A percentile compares a stretch with the other conserved stretches of the same genome.
phyloP scores from a whole-genome alignment of 176 grass and related monocot genomes.

The Puya raimondii region DNA sequence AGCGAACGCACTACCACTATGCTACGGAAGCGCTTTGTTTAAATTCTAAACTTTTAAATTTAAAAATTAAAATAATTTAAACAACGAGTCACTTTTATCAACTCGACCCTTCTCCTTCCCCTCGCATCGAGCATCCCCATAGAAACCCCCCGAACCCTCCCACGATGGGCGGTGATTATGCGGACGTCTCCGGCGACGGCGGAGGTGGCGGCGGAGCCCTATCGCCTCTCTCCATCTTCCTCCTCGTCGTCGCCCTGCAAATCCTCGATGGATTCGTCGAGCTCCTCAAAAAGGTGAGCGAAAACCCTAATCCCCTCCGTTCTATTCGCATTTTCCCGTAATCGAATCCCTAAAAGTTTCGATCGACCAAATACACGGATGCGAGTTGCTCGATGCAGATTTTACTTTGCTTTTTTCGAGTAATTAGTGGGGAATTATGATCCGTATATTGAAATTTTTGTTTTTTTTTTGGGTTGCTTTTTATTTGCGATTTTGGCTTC shows the following conservation, averaged over 20 bases:
- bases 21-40: conserved; percentile 38
- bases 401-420: neutral
- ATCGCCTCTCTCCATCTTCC: conserved; percentile 52
- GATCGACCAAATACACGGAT: too few species aligned
- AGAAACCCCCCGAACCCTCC: too few species aligned
- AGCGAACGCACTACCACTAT: conserved; percentile 96
- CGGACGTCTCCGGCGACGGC: neutral
- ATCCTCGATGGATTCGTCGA: conserved; percentile 57
- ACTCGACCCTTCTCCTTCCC: too few species aligned
- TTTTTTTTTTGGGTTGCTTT: too few species aligned
- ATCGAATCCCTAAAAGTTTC: neutral
- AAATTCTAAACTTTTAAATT: neutral
- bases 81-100: too few species aligned
- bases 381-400: neutral
- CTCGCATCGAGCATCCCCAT: too few species aligned
- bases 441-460: too few species aligned
- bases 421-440: too few species aligned
- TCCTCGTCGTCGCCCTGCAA: conserved; percentile 56
- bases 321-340: neutral
- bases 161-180: too few species aligned
- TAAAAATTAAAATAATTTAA: too few species aligned
- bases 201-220: neutral
- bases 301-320: neutral
- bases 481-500: too few species aligned
- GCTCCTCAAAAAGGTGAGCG: conserved; percentile 48